Evolutionary conservation across 2,329 filamentous ascomycete species (phyloP), one percentile per base, ranked within the genome.

Genomic region (Fusarium siculi): DNA sequence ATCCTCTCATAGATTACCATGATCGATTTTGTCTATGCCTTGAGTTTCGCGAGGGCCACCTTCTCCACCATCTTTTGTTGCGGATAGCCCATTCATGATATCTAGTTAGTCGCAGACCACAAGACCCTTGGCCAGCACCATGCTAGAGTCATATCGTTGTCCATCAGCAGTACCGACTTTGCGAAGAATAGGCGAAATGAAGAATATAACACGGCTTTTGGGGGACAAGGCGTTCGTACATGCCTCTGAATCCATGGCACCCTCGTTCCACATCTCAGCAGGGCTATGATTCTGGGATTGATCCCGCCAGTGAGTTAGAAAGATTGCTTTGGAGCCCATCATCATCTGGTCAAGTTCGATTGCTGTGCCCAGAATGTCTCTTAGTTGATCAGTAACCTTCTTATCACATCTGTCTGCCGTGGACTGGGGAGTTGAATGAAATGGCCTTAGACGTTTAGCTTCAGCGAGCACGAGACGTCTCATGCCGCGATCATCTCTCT

Each of bases 101-200:
- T 6, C 32, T 2, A 6, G 9, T 23, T 53, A 76, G 9, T 70
- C 16, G n/a, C 74, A 76, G 4, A 73, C 53, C n/a, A 76, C 74
- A 2, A 5, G 1, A n/a, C 55, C 67, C 21, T 74, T 72, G 30
- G 9, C 11, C 2, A 76, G 19, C 5, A 70, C 9, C 34, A 57
- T 59, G 0, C 0, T 0, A 3, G 5, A 30, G 7, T 62, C 53
- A 19, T 73, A 73, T 19, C 53, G 54, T 11, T 65, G 54, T 1
- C 72, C 74, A 21, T 73, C 56, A 1, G 66, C 60, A 3, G 66
- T 73, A 7, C 69, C 72, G 0, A 3, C 0, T 25, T 73, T 76
- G 40, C 4, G 19, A 3, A 76, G 56, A 9, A 19, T 12, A 0
- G 74, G 74, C 1, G 72, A 72, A 1, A 55, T 7, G 6, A 44